Evolutionary conservation across 2,329 filamentous ascomycete species (phyloP), one percentile per base, ranked within the genome.

Genomic region (Neonectria hederae): DNA sequence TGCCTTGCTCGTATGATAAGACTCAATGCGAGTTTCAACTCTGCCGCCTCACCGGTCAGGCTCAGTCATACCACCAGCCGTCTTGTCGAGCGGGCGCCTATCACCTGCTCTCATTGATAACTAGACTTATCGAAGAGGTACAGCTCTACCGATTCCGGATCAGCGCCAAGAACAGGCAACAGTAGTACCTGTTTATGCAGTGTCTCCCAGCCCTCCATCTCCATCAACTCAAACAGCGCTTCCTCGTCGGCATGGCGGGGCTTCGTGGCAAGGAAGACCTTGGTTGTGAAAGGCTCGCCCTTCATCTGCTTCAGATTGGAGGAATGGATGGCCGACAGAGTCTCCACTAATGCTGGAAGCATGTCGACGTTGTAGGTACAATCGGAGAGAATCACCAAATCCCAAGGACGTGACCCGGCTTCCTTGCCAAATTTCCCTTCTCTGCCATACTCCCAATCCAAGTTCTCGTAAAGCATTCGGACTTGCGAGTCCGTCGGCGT

Each of bases 341-440:
- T 88, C 55, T 80, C 80, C 4, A 88, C 83, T 22, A 89, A 79
- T 2, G 84, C 80, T 1, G 84, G 82, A 26, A 89, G 76, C 66
- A 82, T 83, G 72, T 88, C 86, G 57, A 82, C 83, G 65, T 89
- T 89, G 78, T 89, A 89, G 0, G 86, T 88, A 80, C 87, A 88
- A 74, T 89, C 87, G 72, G 86, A 87, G 22, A 89, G 77, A 56
- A 87, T 78, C 51, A 87, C 71, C 5, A 88, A 75, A 63, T 88
- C 83, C 86, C 86, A 89, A 2, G 74, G 64, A 2, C 74, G 76
- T 1, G 78, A 75, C n/a, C 69, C 65, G 1, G 79, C 79, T 24
- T 79, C 72, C 0, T 77, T 68, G 0, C 83, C 83, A 65, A 88
- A 84, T 0, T 54, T 60, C 0, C 84, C 85, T 2, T 75, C 64